Percentiles rank a stretch among this genome's conserved stretches.
Evolutionary conservation across 257 asterid genomes (phyloP).

Genomic region (Leptodermis oblonga): DNA sequence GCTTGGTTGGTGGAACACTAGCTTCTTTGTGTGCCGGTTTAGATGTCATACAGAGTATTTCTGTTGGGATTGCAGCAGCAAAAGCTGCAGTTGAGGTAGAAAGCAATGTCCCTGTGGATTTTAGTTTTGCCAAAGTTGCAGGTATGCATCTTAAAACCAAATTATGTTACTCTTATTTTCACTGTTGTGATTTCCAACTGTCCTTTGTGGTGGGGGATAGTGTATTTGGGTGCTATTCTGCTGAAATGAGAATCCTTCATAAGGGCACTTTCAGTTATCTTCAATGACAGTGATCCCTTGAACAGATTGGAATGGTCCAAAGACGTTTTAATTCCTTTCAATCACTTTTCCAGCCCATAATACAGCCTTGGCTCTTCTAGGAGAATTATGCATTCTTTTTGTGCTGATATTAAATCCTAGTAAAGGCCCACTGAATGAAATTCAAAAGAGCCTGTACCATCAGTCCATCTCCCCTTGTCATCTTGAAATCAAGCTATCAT

Average conservation of each 20-base stretch:
- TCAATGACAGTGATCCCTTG: no score
- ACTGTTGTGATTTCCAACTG: neutral
- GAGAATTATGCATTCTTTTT: neutral
- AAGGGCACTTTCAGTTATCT: no score
- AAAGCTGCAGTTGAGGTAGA: slow-evolving; percentile 78
- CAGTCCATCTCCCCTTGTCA: neutral
- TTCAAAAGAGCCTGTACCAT: neutral
- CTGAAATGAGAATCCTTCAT: neutral
- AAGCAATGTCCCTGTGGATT: slow-evolving; percentile 59
- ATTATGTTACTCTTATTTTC: neutral
- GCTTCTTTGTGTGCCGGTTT: slow-evolving; percentile 77
- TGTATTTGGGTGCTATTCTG: neutral
- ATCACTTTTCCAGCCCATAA: neutral
- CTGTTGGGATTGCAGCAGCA: slow-evolving; percentile 93
- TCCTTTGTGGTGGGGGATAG: neutral
- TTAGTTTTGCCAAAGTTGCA: slow-evolving; percentile 44
- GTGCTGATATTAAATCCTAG: neutral
- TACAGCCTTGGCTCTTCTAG: neutral
- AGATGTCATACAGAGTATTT: slow-evolving; percentile 78
- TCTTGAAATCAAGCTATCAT: neutral
- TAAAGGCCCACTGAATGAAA: neutral
- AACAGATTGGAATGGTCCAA: neutral
- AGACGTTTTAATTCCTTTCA: neutral
- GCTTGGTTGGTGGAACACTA: slow-evolving; percentile 80
- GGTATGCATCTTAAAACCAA: slow-evolving; percentile 31